Evolutionary conservation across 768 basidiomycete species (phyloP).

Genomic region (Lyophyllum atratum): DNA sequence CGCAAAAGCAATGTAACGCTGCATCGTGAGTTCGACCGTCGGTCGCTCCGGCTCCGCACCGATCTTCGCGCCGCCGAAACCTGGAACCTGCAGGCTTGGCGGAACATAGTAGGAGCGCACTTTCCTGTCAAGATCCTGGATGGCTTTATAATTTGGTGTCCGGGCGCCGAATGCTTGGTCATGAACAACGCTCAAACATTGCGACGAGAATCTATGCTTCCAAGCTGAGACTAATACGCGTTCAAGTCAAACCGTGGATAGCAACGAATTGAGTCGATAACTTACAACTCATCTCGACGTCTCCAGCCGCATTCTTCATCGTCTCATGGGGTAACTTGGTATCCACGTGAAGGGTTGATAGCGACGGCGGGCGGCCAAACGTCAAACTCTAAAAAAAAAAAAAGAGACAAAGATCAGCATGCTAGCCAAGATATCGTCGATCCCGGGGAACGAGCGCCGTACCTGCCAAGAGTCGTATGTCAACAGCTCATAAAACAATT

Average conservation of each 20-base stretch:
- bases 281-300: constrained; percentile 66
- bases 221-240: constrained; percentile 55
- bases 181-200: constrained; percentile 64
- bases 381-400: constrained; percentile 56
- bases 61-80: constrained; percentile 54
- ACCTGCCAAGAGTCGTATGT: constrained; percentile 77
- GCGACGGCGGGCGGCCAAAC: constrained; percentile 70
- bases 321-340: constrained; percentile 52
- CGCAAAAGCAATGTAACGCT: constrained; percentile 65
- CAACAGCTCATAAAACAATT: constrained; percentile 65
- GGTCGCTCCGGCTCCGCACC: constrained; percentile 44
- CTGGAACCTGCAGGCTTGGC: constrained; percentile 63
- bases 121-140: constrained; percentile 68
- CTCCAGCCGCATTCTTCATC: constrained; percentile 45
- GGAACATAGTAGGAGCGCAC: constrained; percentile 66
- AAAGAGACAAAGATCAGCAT: not conserved
- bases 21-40: constrained; percentile 62
- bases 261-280: constrained; percentile 9
- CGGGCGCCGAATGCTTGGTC: constrained; percentile 70
- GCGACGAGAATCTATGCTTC: constrained; percentile 67
- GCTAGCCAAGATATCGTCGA: not conserved
- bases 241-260: not conserved
- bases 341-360: constrained; percentile 58
- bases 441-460: constrained; percentile 16
- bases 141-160: constrained; percentile 58